phyloP scores from a whole-genome alignment of 2,329 filamentous ascomycete genomes.

The Trichoderma afroharzianum region DNA sequence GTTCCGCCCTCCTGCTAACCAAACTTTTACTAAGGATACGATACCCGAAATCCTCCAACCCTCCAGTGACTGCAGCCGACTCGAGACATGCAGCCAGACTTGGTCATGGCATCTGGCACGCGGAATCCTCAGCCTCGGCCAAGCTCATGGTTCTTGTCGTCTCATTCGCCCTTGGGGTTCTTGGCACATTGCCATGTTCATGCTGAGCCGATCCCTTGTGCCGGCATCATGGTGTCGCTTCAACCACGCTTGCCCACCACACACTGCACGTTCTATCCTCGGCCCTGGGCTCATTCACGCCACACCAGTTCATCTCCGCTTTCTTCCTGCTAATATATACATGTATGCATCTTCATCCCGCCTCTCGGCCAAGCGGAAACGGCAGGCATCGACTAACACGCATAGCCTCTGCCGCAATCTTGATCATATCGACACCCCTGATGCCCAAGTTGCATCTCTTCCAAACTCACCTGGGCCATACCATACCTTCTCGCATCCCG shows the following conservation, averaged over 20 bases:
- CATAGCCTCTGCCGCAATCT: not conserved
- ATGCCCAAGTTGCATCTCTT: not conserved
- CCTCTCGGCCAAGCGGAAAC: not conserved
- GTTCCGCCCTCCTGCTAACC: not conserved
- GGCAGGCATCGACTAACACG: not conserved
- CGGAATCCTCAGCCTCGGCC: not conserved
- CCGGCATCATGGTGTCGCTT: not conserved
- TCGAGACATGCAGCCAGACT: not conserved
- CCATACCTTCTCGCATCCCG: not conserved
- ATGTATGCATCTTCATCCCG: not conserved
- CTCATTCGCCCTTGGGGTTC: not conserved
- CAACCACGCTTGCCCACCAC: too few species aligned
- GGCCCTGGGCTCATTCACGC: not conserved
- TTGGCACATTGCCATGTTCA: not conserved
- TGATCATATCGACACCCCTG: not conserved
- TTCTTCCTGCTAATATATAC: not conserved
- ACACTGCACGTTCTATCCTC: not conserved
- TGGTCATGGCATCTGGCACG: not conserved
- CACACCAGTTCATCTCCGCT: not conserved
- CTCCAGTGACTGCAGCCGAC: not conserved
- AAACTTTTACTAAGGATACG: not conserved
- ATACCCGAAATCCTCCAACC: not conserved
- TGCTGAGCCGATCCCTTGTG: not conserved
- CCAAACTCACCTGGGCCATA: not conserved
- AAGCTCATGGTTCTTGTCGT: not conserved